Evolutionary conservation across 306 rosid genomes (phyloP).

Genomic region (Sesbania bispinosa): DNA sequence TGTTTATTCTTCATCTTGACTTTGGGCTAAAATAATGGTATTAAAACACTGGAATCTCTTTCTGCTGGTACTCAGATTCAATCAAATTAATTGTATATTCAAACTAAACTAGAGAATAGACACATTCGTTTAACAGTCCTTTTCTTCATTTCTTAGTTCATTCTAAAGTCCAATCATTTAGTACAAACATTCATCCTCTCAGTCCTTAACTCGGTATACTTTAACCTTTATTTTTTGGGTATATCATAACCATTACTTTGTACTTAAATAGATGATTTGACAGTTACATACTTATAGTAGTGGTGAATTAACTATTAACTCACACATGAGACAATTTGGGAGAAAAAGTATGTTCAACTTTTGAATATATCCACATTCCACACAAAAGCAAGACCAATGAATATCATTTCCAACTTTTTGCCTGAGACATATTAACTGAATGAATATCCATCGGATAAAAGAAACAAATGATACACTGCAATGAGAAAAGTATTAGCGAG

Average conservation of each 20-base stretch:
- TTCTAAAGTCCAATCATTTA: not conserved
- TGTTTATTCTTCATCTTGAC: no score
- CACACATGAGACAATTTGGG: not conserved
- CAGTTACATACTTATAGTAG: not conserved
- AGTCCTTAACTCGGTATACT: not conserved
- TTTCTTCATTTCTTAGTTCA: not conserved
- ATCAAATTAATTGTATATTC: not conserved
- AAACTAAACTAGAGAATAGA: not conserved
- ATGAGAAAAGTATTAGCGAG: constrained; percentile 46
- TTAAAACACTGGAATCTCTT: not conserved
- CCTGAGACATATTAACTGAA: no score
- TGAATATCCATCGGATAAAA: not conserved
- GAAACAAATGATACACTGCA: not conserved
- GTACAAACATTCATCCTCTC: not conserved
- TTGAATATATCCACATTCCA: constrained; percentile 6
- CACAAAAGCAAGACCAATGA: not conserved
- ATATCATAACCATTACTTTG: not conserved
- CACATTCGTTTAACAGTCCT: not conserved
- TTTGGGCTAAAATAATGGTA: not conserved
- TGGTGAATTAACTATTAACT: not conserved
- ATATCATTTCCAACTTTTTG: not conserved
- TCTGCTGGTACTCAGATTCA: not conserved
- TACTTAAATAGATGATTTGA: not conserved
- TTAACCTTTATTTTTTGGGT: not conserved
- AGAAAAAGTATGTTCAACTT: not conserved